Evolutionary conservation across 2,329 filamentous ascomycete species (phyloP).

Genomic region (Fusarium compactum): DNA sequence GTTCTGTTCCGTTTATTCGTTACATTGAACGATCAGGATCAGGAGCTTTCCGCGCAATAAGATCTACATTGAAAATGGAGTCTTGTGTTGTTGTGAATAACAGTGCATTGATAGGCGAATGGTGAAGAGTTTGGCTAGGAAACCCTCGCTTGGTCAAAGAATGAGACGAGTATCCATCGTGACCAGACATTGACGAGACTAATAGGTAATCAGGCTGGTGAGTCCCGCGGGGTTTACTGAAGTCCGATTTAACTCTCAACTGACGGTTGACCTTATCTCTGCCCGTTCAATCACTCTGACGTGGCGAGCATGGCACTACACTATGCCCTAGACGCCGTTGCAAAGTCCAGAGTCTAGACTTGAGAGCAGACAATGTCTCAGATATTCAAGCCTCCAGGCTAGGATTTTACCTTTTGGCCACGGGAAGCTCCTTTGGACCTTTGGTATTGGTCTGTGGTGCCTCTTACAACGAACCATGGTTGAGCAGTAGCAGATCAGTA

Average conservation of each 20-base stretch:
- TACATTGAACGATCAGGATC: conserved; percentile 14
- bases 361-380: conserved; percentile 22
- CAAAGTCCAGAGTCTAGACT: conserved; percentile 20
- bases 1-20: conserved; percentile 37
- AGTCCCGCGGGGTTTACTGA: conserved; percentile 13
- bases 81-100: conserved; percentile 9
- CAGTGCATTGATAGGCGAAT: not conserved
- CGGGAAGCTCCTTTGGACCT: conserved; percentile 40
- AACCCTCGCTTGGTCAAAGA: conserved; percentile 16
- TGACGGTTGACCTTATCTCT: conserved; percentile 19
- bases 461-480: conserved; percentile 34
- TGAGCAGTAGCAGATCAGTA: conserved; percentile 38
- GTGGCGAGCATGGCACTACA: conserved; percentile 28
- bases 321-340: conserved; percentile 22
- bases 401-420: conserved; percentile 24
- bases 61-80: conserved; percentile 42
- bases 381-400: not conserved
- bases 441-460: conserved; percentile 25
- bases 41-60: conserved; percentile 28
- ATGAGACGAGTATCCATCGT: conserved; percentile 27
- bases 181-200: not conserved
- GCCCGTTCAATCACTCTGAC: conserved; percentile 35
- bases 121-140: conserved; percentile 11
- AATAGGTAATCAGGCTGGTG: conserved; percentile 3
- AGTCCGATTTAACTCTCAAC: conserved; percentile 19